Evolutionary conservation across 2,329 filamentous ascomycete species (phyloP).

Genomic region (Chrysosporium queenslandicum): DNA sequence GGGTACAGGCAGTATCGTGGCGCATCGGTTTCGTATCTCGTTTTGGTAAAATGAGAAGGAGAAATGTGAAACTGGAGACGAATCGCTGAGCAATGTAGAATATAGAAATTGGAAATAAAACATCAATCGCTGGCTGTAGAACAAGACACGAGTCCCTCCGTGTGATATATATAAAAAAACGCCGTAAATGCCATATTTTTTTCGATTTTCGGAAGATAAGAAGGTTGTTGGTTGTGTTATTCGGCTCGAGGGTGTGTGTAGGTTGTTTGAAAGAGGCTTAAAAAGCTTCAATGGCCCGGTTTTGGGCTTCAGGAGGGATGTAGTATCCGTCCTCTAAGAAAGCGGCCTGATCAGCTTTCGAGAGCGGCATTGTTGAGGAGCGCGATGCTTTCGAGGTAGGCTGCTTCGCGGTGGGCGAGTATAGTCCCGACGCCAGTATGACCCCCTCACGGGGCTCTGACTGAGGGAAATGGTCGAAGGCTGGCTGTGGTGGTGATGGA

Average conservation of each 20-base stretch:
- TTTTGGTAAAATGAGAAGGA: background rate
- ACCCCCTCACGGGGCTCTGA: background rate
- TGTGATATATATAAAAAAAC: background rate
- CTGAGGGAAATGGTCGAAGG: slow-evolving; percentile 48
- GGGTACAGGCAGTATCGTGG: background rate
- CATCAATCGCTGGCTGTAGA: background rate
- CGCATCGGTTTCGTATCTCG: background rate
- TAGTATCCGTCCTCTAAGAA: slow-evolving; percentile 44
- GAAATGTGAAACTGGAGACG: background rate
- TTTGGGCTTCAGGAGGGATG: slow-evolving; percentile 35
- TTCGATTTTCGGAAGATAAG: too few species aligned
- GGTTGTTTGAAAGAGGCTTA: slow-evolving; percentile 19
- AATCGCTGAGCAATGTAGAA: background rate
- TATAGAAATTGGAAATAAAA: background rate
- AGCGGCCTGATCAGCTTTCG: slow-evolving; percentile 25
- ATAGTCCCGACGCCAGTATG: background rate
- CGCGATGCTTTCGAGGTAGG: background rate
- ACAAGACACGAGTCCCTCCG: background rate
- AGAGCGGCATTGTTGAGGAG: background rate
- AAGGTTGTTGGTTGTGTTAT: too few species aligned
- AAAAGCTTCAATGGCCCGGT: slow-evolving; percentile 41
- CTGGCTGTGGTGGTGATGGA: slow-evolving; percentile 52
- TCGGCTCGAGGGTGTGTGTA: background rate
- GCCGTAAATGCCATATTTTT: too few species aligned
- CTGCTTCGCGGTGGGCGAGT: slow-evolving; percentile 4